These are phyloP conservation scores for Linum trigynum DNA, from an alignment of 345 rosid genomes.

Conservation along the genomic window DNA sequence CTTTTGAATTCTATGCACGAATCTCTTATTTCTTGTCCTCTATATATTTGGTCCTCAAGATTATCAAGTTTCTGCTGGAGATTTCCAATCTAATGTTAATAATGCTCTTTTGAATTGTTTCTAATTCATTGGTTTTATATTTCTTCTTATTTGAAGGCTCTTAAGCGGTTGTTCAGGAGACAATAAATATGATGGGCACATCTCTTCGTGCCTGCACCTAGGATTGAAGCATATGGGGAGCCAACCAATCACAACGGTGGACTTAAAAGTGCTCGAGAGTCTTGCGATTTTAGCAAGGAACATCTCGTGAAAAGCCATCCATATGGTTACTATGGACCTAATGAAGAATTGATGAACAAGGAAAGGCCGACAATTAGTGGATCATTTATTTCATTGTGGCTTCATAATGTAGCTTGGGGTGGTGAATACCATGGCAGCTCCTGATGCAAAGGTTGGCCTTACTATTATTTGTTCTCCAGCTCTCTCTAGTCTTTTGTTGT, in stretches of 20 bases:
- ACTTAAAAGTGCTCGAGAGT: slow-evolving; percentile 7
- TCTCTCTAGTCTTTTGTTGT: background rate
- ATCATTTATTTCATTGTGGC: slow-evolving; percentile 92
- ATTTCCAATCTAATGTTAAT: background rate
- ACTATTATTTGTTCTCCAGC: too few relatives aligned
- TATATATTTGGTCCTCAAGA: background rate
- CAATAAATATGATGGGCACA: slow-evolving; percentile 56
- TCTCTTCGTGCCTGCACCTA: slow-evolving; percentile 92
- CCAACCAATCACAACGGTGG: slow-evolving; percentile 33
- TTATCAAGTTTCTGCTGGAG: background rate
- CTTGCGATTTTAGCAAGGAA: slow-evolving; percentile 16
- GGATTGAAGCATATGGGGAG: slow-evolving; percentile 66
- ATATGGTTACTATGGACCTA: slow-evolving; percentile 59
- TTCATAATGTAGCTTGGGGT: slow-evolving; percentile 98
- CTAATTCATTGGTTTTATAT: too few relatives aligned
- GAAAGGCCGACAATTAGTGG: slow-evolving; percentile 78
- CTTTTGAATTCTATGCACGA: slow-evolving; percentile 84
- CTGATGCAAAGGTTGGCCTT: slow-evolving; percentile 70
- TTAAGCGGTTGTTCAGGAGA: slow-evolving; percentile 62
- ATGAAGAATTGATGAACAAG: slow-evolving; percentile 30
- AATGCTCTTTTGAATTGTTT: background rate
- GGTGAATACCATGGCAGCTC: slow-evolving; percentile 76
- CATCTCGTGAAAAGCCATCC: slow-evolving; percentile 17
- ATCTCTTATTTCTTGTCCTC: slow-evolving; percentile 3
- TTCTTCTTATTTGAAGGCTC: slow-evolving; percentile 34